Evolutionary conservation across 805 yeast species (phyloP).

Genomic region (Kazachstania viticola): DNA sequence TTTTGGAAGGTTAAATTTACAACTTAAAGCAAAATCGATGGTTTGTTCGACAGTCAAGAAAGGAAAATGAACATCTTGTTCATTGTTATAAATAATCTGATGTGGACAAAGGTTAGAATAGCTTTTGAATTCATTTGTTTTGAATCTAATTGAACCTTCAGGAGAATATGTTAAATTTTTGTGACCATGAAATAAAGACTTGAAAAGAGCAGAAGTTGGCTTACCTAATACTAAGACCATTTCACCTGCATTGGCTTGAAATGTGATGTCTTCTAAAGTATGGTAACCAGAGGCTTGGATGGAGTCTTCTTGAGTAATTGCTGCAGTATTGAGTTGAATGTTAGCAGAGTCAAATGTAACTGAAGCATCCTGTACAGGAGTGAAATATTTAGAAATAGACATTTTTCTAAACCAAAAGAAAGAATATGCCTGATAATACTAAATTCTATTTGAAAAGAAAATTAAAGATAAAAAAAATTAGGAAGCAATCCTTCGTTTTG

Average conservation of each 20-base stretch:
- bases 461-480: too few species aligned
- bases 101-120: slow-evolving; percentile 16
- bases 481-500: too few species aligned
- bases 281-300: slow-evolving; percentile 1
- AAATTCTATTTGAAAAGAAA: too few species aligned
- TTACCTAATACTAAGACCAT: slow-evolving; percentile 20
- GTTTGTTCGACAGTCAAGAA: slow-evolving; percentile 45
- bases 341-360: slow-evolving; percentile 16
- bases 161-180: slow-evolving; percentile 12
- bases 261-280: slow-evolving; percentile 12
- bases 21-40: slow-evolving; percentile 41
- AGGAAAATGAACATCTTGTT: slow-evolving; percentile 47
- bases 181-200: slow-evolving; percentile 13
- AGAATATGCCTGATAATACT: too few species aligned
- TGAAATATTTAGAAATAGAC: slow-evolving; percentile 18
- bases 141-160: slow-evolving; percentile 13
- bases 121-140: slow-evolving; percentile 12
- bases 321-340: slow-evolving; percentile 3
- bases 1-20: slow-evolving; percentile 25
- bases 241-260: slow-evolving; percentile 18
- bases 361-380: slow-evolving; percentile 17
- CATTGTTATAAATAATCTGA: slow-evolving; percentile 32
- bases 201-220: slow-evolving; percentile 16
- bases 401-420: too few species aligned
- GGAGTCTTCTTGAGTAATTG: slow-evolving; percentile 1